Conservation (phyloP, 1,284 basidiomycete genomes). For the Malassezia nana region DNA sequence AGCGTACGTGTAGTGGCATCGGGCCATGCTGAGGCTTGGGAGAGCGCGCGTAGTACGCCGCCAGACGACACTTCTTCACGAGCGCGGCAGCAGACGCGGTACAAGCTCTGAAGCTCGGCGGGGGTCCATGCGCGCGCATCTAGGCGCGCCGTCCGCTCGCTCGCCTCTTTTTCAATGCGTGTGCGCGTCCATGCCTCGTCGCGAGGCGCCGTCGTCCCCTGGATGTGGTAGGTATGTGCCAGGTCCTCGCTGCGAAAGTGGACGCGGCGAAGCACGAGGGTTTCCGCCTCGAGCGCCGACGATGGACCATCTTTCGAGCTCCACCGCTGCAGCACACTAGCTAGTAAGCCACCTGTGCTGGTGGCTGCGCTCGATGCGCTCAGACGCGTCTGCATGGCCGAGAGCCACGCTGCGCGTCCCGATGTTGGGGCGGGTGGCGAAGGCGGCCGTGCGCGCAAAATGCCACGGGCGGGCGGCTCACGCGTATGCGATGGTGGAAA, state of each 20-base stretch:
- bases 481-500: not conserved
- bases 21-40: constrained; percentile 7
- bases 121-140: constrained; percentile 23
- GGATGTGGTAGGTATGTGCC: constrained; percentile 44
- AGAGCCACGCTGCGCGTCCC: not conserved
- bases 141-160: constrained; percentile 8
- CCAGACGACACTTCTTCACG: constrained; percentile 36
- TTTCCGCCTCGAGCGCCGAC: not conserved
- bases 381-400: not conserved
- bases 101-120: constrained; percentile 38
- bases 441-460: constrained; percentile 31
- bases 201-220: constrained; percentile 29
- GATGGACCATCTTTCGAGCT: not conserved
- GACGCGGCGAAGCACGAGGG: constrained; percentile 26
- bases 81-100: constrained; percentile 43
- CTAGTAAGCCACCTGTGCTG: not conserved
- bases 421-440: constrained; percentile 22
- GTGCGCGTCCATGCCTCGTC: constrained; percentile 37
- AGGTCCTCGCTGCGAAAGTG: constrained; percentile 41
- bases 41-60: constrained; percentile 1
- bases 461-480: constrained; percentile 17
- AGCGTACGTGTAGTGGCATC: constrained; percentile 10
- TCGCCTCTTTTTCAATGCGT: constrained; percentile 38
- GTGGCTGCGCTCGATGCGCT: not conserved
- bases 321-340: not conserved